Conservation (phyloP, 2,329 filamentous ascomycete species). For the Sporothrix humicola region DNA sequence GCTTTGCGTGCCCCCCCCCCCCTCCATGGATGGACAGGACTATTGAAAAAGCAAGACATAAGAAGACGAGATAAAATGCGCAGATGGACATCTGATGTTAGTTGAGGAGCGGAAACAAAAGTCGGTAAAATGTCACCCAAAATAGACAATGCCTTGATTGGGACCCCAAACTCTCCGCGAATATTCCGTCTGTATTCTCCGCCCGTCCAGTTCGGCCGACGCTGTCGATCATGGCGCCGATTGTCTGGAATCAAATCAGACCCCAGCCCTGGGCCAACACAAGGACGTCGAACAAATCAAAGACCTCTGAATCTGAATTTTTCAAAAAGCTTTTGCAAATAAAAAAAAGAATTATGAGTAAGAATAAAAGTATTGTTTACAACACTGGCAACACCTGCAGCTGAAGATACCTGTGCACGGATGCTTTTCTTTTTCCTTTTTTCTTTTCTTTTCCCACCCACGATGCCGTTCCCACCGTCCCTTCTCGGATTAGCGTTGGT, state of each 20-base stretch:
- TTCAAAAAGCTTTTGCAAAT: too few species aligned
- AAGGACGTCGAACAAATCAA: too few species aligned
- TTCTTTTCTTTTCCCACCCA: not conserved
- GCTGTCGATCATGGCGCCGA: not conserved
- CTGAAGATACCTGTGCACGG: not conserved
- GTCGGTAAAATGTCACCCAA: not conserved
- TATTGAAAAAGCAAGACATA: not conserved
- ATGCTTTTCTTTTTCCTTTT: not conserved
- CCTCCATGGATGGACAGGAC: not conserved
- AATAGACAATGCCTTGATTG: too few species aligned
- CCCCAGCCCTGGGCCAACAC: too few species aligned
- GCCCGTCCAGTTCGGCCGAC: not conserved
- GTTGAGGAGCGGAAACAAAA: too few species aligned
- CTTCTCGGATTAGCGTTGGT: not conserved
- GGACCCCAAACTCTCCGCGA: too few species aligned
- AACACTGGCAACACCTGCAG: not conserved
- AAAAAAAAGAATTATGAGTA: too few species aligned
- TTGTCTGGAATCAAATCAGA: not conserved
- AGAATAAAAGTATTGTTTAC: not conserved
- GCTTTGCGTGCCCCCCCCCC: not conserved
- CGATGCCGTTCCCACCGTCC: not conserved
- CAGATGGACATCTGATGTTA: not conserved
- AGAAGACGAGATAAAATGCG: not conserved
- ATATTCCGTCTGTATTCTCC: not conserved
- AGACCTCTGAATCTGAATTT: too few species aligned